Evolutionary conservation across 2,329 filamentous ascomycete species (phyloP), one percentile per base, ranked within the genome.

Genomic region (Aspergillus awamori): DNA sequence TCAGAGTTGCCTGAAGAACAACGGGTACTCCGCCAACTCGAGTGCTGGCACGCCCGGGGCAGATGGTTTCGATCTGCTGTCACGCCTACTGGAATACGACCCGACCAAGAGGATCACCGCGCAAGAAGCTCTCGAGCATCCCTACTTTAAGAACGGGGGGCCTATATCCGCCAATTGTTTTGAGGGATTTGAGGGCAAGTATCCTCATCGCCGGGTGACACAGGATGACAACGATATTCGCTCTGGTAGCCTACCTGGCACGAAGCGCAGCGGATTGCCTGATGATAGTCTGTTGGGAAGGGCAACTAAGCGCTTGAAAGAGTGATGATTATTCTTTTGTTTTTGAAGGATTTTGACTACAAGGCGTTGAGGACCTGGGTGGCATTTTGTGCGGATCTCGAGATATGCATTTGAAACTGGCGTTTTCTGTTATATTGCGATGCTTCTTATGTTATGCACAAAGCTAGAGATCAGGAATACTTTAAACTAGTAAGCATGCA

Each of bases 161-260:
- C 86, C 87, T 62, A 86, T 95, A 17, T 89, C 85, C 43, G 84
- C 87, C 41, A 95, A 96, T 73, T 97, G 93, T 72, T 99, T 99
- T 68, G 92, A 97, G 71, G 93, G 93, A 0, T 84, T 93, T 56
- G 92, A 92, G 77, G 87, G 87, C 64, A 92, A 95, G 71, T 99
- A 99, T 75, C 95, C 95, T 0, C 88, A 93, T 71, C 85, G 95
- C 7, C 86, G 94, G 53, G 93, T 99, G 43, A 97, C 90, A 69
- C 89, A 96, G 70, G 95, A 99, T 71, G 93, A 97, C 74, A 96
- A 97, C 69, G 95, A 98, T 76, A 97, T 98, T 59, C 84, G 92
- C n/a, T 93, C 91, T 0, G 89, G 89, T 47, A 96, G 92, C 75
- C 77, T 97, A 38, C 92, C 94, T 0, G 95, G 94, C 0, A 97